phyloP scores from a whole-genome alignment of 2,329 filamentous ascomycete genomes.

The Hypomyces perniciosus region DNA sequence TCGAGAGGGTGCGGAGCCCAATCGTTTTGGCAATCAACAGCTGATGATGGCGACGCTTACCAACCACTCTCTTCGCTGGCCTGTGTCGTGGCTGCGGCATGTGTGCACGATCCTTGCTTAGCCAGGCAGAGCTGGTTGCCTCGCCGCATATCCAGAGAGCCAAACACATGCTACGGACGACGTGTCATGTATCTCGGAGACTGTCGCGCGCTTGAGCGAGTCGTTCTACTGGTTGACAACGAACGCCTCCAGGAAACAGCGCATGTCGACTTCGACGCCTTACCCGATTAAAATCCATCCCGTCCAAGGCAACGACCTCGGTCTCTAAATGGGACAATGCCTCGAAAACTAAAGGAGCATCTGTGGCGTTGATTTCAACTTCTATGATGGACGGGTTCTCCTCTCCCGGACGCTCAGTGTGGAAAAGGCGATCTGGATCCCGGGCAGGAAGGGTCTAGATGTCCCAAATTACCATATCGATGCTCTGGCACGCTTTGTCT shows the following conservation, averaged over 20 bases:
- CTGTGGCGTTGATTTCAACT: constrained; percentile 19
- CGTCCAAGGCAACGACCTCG: not conserved
- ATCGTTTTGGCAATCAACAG: no score
- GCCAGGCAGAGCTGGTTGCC: not conserved
- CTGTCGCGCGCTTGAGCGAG: constrained; percentile 19
- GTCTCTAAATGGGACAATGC: constrained; percentile 2
- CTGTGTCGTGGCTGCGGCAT: constrained; percentile 10
- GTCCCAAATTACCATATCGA: constrained; percentile 25
- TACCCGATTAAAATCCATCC: constrained; percentile 8
- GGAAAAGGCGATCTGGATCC: constrained; percentile 22
- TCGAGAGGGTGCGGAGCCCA: no score
- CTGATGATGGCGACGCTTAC: no score
- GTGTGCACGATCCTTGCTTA: constrained; percentile 13
- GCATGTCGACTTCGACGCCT: not conserved
- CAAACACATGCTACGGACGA: constrained; percentile 15
- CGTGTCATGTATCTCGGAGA: constrained; percentile 19
- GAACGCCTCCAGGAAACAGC: constrained; percentile 11
- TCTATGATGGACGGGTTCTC: constrained; percentile 21
- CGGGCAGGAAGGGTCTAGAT: constrained; percentile 18
- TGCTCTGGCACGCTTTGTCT: constrained; percentile 15
- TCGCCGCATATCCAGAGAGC: not conserved
- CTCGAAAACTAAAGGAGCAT: not conserved
- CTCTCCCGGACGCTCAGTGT: constrained; percentile 18
- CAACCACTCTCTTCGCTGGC: not conserved
- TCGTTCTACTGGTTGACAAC: constrained; percentile 16